Base-by-base conservation (phyloP, 352 stramenopile species). In the Plasmopara viticola region DNA sequence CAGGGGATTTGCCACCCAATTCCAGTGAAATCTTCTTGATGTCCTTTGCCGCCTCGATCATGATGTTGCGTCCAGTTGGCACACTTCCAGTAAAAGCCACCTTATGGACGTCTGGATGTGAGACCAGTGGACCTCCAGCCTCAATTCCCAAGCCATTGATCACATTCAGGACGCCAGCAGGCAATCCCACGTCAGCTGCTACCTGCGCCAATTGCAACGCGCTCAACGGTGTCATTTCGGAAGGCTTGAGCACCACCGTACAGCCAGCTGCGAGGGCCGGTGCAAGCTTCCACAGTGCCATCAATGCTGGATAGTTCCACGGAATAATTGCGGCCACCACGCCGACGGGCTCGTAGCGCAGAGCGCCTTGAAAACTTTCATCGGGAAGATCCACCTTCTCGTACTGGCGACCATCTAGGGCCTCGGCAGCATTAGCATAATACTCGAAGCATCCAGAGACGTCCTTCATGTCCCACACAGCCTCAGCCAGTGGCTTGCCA, bases 221-320 rank as follows among this genome's bases (percentile, higher is more conserved):
- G 7, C 67, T 83, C n/a, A 97, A 55, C 48, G 96, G 96, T 14
- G 96, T 99, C 18, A 97, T 57, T 52, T 98, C 95, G 9, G 88
- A 60, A 0, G 60, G 60, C 17, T 68, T 68, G 10, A 68, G 55
- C 31, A 68, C 60, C 12, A 64, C 60, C 76, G 94, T 97, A 71
- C 95, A 99, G 12, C 96, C 96, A 1, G 88, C 89, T 9, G 88
- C 82, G 20, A 98, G 67, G 4, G 92, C 93, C 6, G 87, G 86
- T 6, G 87, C 86, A 14, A 94, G 60, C 60, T 88, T 88, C 74
- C 77, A 86, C 13, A 84, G 51, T 14, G 73, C 71, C 78, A 88
- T 86, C 14, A 86, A 62, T 0, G 50, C 49, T 18, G 60, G 60
- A 12, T 60, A 68, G 30, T 68, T 68, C 60, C 60, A 68, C 10